Evolutionary conservation across 2,329 filamentous ascomycete species (phyloP).

Genomic region (Penicillium occitanis): DNA sequence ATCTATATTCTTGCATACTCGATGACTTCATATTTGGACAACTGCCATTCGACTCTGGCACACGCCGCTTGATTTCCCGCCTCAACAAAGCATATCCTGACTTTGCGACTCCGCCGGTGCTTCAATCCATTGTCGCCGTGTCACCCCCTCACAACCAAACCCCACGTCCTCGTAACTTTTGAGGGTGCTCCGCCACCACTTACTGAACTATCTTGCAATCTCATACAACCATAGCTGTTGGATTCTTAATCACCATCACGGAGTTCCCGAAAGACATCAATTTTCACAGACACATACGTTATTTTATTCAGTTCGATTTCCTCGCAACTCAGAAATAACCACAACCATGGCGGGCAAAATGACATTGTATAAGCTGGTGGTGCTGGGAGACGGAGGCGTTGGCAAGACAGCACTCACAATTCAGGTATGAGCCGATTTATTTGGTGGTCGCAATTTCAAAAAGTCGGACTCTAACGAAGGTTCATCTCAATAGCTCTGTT

Average conservation of each 20-base stretch:
- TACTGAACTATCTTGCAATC: background rate
- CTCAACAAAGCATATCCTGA: background rate
- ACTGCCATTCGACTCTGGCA: slow-evolving; percentile 11
- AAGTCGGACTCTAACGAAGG: background rate
- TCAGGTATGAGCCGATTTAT: slow-evolving; percentile 51
- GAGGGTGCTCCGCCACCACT: slow-evolving; percentile 10
- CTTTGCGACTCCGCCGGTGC: slow-evolving; percentile 11
- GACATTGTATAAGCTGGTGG: slow-evolving; percentile 94
- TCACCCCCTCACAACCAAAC: slow-evolving; percentile 14
- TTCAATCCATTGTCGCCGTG: slow-evolving; percentile 8
- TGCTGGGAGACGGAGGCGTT: slow-evolving; percentile 89
- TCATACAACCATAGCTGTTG: background rate
- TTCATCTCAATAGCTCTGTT: slow-evolving; percentile 65
- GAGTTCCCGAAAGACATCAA: background rate
- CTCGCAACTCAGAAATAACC: background rate
- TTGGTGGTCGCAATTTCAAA: background rate
- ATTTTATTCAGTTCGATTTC: background rate
- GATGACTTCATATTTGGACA: slow-evolving; percentile 10
- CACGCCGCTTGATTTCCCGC: slow-evolving; percentile 10
- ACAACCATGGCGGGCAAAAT: slow-evolving; percentile 81
- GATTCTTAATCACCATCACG: background rate
- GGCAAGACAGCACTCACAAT: slow-evolving; percentile 94
- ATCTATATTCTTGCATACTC: background rate
- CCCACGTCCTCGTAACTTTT: slow-evolving; percentile 15
- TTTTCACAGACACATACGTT: background rate